Evolutionary conservation across 2,329 filamentous ascomycete genomes (phyloP).

Genomic region (Pseudogymnoascus sp.): DNA sequence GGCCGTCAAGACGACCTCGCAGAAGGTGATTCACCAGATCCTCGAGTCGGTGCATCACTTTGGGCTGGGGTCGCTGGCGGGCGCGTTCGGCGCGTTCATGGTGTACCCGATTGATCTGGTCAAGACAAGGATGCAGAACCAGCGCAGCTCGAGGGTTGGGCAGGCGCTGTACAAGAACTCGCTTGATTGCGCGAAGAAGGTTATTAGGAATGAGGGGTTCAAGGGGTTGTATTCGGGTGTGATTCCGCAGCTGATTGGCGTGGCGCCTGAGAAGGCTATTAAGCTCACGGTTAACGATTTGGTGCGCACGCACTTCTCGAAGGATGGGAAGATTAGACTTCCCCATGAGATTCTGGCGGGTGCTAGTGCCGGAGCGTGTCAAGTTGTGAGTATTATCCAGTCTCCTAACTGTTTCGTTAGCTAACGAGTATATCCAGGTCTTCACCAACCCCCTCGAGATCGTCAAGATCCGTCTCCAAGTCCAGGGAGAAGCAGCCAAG

Average conservation of each 20-base stretch:
- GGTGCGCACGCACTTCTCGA: conserved; percentile 66
- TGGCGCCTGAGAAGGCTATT: conserved; percentile 98
- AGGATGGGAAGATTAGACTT: conserved; percentile 63
- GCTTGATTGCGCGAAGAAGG: conserved; percentile 87
- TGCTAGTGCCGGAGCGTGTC: conserved; percentile 82
- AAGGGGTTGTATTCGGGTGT: conserved; percentile 89
- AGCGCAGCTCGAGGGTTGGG: conserved; percentile 72
- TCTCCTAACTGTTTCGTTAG: neutral
- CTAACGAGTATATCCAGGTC: conserved; percentile 44
- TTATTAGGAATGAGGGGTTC: conserved; percentile 85
- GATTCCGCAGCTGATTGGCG: conserved; percentile 87
- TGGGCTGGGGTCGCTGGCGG: conserved; percentile 76
- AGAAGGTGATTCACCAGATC: conserved; percentile 52
- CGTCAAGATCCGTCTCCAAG: conserved; percentile 96
- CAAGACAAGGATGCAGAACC: conserved; percentile 98
- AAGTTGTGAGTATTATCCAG: conserved; percentile 64
- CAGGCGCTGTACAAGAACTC: conserved; percentile 95
- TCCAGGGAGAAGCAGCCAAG: conserved; percentile 93
- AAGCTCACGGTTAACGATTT: conserved; percentile 98
- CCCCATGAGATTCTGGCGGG: conserved; percentile 74
- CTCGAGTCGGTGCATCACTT: conserved; percentile 86
- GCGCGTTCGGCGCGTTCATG: conserved; percentile 98
- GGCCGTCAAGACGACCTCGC: conserved; percentile 46
- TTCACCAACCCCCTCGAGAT: conserved; percentile 98
- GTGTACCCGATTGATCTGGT: conserved; percentile 98